Conservation (phyloP, 2,329 filamentous ascomycete species). For the Aureobasidium uvarum region DNA sequence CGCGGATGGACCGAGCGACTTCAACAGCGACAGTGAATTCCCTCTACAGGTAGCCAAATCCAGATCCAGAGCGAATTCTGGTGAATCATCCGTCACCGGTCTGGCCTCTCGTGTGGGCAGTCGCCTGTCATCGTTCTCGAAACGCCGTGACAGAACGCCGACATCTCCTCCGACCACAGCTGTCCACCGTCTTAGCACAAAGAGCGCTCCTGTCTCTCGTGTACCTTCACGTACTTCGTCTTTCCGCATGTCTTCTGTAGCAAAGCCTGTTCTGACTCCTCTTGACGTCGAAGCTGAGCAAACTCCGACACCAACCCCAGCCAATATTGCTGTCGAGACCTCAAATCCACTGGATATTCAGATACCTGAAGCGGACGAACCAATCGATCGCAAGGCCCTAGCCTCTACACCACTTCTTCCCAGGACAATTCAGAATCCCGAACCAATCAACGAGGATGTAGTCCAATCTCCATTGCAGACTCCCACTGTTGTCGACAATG, state of each 20-base stretch:
- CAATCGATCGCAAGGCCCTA: constrained; percentile 57
- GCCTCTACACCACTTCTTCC: constrained; percentile 83
- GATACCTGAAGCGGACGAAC: constrained; percentile 43
- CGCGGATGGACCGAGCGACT: constrained; percentile 49
- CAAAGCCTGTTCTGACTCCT: constrained; percentile 43
- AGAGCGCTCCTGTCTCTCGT: constrained; percentile 39
- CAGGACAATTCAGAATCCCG: constrained; percentile 65
- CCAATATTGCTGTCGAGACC: constrained; percentile 30
- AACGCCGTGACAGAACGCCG: constrained; percentile 41
- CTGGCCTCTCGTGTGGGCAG: constrained; percentile 65
- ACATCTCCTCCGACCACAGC: constrained; percentile 19
- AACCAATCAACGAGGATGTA: constrained; percentile 51
- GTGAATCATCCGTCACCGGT: constrained; percentile 57
- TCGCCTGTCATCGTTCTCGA: constrained; percentile 56
- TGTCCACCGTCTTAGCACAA: constrained; percentile 29
- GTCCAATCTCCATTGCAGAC: constrained; percentile 83
- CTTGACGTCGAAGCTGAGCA: constrained; percentile 33
- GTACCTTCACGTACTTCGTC: constrained; percentile 59
- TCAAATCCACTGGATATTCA: constrained; percentile 32
- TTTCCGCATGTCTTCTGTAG: constrained; percentile 73
- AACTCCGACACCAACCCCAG: constrained; percentile 37
- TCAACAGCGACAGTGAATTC: constrained; percentile 60
- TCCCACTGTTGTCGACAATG: constrained; percentile 67
- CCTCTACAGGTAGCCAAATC: constrained; percentile 50
- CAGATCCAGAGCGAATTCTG: constrained; percentile 52